Percentiles rank a stretch among this genome's conserved stretches.
Evolutionary conservation across 2,329 filamentous ascomycete species (phyloP).

Genomic region (Colletotrichum brevisporum): DNA sequence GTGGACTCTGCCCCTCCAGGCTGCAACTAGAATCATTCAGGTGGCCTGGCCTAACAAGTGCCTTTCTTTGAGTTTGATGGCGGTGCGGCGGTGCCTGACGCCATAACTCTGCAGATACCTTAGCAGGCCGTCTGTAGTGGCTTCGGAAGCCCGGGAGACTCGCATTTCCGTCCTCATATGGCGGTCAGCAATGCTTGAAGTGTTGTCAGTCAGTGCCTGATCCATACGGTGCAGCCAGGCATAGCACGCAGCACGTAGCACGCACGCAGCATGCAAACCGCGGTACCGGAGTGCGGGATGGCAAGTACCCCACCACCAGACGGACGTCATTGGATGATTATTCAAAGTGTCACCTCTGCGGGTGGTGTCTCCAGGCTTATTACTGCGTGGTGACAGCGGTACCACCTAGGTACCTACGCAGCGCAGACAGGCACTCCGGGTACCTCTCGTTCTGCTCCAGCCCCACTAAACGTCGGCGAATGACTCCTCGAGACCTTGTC

Average conservation of each 20-base stretch:
- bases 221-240: slow-evolving; percentile 6
- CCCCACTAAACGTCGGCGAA: slow-evolving; percentile 25
- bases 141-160: slow-evolving; percentile 22
- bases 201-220: not conserved
- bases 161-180: slow-evolving; percentile 18
- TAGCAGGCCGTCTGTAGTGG: not conserved
- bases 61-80: slow-evolving; percentile 12
- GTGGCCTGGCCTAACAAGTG: slow-evolving; percentile 4
- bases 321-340: slow-evolving; percentile 31
- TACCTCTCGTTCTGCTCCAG: not conserved
- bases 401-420: not conserved
- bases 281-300: slow-evolving; percentile 1
- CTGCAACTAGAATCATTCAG: slow-evolving; percentile 26
- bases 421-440: not conserved
- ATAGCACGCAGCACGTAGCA: not conserved
- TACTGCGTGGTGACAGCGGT: not conserved
- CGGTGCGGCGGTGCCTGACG: slow-evolving; percentile 9
- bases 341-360: not conserved
- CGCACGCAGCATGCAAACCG: too few relatives aligned
- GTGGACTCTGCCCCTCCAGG: slow-evolving; percentile 27
- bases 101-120: not conserved
- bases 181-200: slow-evolving; percentile 19
- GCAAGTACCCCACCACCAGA: slow-evolving; percentile 16
- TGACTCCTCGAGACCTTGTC: slow-evolving; percentile 25
- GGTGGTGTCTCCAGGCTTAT: not conserved